Conservation (phyloP, 192 early-diverging fungal genomes). For the Allomyces javanicus region DNA sequence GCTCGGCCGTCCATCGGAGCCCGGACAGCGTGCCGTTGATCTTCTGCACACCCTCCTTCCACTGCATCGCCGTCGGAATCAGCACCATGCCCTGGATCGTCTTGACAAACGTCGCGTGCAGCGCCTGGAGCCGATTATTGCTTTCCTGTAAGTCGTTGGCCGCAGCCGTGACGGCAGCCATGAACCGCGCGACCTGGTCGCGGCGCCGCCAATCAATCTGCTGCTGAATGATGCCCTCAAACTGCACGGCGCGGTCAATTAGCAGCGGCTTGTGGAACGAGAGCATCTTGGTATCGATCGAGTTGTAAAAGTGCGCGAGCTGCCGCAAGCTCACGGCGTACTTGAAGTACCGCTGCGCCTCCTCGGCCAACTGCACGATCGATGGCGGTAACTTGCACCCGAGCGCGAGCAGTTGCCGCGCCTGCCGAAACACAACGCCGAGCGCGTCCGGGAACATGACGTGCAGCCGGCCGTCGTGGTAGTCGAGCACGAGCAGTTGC, state of each 20-base stretch:
- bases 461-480: constrained; percentile 17
- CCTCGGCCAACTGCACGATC: constrained; percentile 20
- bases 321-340: constrained; percentile 33
- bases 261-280: constrained; percentile 32
- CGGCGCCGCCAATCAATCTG: constrained; percentile 20
- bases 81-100: constrained; percentile 16
- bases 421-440: constrained; percentile 23
- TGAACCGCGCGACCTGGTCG: constrained; percentile 22
- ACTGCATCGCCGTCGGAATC: constrained; percentile 24
- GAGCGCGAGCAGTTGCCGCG: constrained; percentile 24
- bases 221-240: constrained; percentile 28
- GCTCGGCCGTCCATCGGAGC: constrained; percentile 12
- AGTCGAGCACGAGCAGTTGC: constrained; percentile 10
- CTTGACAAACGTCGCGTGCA: constrained; percentile 21
- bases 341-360: constrained; percentile 23
- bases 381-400: constrained; percentile 24
- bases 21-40: constrained; percentile 18
- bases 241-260: constrained; percentile 23
- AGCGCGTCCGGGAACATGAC: constrained; percentile 30
- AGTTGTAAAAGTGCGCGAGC: constrained; percentile 41
- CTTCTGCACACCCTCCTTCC: constrained; percentile 26
- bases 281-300: constrained; percentile 39
- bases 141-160: constrained; percentile 21
- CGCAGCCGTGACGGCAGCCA: constrained; percentile 17
- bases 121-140: constrained; percentile 23